These are phyloP conservation scores for Austroboletus olivaceoglutinosus DNA, from an alignment of 1,284 basidiomycete genomes.

Conservation along the genomic window DNA sequence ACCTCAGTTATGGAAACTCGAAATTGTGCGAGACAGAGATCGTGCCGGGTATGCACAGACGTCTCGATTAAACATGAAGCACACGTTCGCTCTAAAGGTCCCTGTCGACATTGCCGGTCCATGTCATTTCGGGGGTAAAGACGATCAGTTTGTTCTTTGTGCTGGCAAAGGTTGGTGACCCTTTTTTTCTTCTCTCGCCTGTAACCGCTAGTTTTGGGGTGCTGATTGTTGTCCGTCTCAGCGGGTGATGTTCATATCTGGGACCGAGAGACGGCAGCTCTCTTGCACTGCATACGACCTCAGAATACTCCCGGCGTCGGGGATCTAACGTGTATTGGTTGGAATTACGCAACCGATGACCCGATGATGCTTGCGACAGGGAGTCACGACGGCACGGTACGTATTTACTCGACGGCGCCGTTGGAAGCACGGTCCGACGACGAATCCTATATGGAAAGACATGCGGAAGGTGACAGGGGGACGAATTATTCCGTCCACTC, in stretches of 20 bases:
- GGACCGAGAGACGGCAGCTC: slow-evolving; percentile 71
- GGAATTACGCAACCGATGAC: slow-evolving; percentile 65
- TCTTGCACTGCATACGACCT: slow-evolving; percentile 63
- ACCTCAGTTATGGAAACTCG: slow-evolving; percentile 78
- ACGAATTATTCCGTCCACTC: slow-evolving; percentile 31
- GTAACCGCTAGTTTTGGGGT: background rate
- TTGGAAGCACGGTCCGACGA: slow-evolving; percentile 22
- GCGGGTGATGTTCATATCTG: slow-evolving; percentile 82
- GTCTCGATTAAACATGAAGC: slow-evolving; percentile 53
- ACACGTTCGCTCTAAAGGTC: slow-evolving; percentile 69
- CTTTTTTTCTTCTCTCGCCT: slow-evolving; percentile 1
- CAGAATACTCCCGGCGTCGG: slow-evolving; percentile 45
- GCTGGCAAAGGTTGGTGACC: slow-evolving; percentile 60
- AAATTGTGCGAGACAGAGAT: slow-evolving; percentile 54
- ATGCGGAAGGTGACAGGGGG: slow-evolving; percentile 26
- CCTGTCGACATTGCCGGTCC: slow-evolving; percentile 73
- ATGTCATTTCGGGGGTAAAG: slow-evolving; percentile 75
- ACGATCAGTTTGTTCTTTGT: slow-evolving; percentile 73
- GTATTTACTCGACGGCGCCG: slow-evolving; percentile 58
- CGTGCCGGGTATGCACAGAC: slow-evolving; percentile 36
- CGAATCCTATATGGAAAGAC: slow-evolving; percentile 27
- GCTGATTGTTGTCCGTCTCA: slow-evolving; percentile 29
- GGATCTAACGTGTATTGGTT: slow-evolving; percentile 73
- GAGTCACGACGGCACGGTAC: slow-evolving; percentile 68
- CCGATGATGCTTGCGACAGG: slow-evolving; percentile 80